A percentile compares a stretch with the other conserved stretches of the same genome.
Conservation (phyloP, 768 basidiomycete genomes). For the Symmetrospora coprosmae region DNA sequence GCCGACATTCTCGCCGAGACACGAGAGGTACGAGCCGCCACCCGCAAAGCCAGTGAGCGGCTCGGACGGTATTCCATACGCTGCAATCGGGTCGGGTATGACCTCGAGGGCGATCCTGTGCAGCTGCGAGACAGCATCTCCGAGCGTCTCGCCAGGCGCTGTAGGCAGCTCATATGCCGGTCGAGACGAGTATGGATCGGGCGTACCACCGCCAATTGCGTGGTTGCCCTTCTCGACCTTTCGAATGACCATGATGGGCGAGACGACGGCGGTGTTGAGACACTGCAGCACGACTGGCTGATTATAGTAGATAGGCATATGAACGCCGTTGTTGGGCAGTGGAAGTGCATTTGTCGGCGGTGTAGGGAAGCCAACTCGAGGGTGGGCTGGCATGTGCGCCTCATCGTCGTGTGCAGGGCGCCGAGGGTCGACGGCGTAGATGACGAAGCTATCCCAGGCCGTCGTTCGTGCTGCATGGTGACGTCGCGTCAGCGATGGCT, state of each 20-base stretch:
- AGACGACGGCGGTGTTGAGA: conserved; percentile 80
- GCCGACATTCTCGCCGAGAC: conserved; percentile 86
- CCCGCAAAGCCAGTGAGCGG: conserved; percentile 44
- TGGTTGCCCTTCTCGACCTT: conserved; percentile 82
- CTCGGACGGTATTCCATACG: neutral
- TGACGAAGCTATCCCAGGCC: conserved; percentile 87
- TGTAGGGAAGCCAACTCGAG: conserved; percentile 80
- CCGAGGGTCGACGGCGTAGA: conserved; percentile 90
- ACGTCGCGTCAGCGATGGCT: neutral
- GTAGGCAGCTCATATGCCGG: conserved; percentile 61
- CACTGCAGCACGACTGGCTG: conserved; percentile 91
- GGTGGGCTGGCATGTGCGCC: conserved; percentile 59
- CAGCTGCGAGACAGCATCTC: conserved; percentile 85
- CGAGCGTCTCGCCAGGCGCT: conserved; percentile 68
- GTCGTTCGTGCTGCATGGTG: conserved; percentile 68
- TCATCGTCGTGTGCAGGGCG: conserved; percentile 65
- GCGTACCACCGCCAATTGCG: conserved; percentile 83
- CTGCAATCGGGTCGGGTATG: conserved; percentile 43
- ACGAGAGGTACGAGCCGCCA: conserved; percentile 64
- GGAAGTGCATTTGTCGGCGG: conserved; percentile 81
- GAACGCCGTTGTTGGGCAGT: conserved; percentile 51
- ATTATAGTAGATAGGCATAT: conserved; percentile 81
- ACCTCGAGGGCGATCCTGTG: conserved; percentile 94
- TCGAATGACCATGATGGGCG: conserved; percentile 81
- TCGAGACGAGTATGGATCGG: conserved; percentile 51